Evolutionary conservation across 2,329 filamentous ascomycete species (phyloP).

Genomic region (Penicillium hordei): DNA sequence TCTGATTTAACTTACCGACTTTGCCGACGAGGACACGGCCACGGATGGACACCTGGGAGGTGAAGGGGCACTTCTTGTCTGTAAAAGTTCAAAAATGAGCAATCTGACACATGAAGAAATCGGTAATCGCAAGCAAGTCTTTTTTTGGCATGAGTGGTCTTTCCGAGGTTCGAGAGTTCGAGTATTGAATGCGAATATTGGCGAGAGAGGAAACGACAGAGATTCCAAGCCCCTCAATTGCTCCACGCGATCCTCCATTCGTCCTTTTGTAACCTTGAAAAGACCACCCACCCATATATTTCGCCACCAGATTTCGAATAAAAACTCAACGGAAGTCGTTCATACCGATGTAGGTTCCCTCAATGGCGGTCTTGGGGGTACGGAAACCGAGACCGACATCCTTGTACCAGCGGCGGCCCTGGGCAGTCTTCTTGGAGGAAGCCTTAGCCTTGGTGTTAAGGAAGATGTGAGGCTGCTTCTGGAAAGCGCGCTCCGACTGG

Average conservation of each 20-base stretch:
- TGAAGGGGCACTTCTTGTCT: slow-evolving; percentile 99
- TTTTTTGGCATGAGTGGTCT: slow-evolving; percentile 14
- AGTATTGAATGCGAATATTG: not conserved
- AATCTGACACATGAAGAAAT: slow-evolving; percentile 5
- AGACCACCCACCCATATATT: slow-evolving; percentile 21
- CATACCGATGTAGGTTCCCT: slow-evolving; percentile 98
- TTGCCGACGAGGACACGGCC: slow-evolving; percentile 99
- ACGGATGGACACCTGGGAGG: slow-evolving; percentile 97
- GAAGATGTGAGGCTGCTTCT: slow-evolving; percentile 99
- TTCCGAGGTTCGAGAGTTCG: slow-evolving; percentile 8
- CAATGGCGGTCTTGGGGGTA: slow-evolving; percentile 97
- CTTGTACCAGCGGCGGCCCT: slow-evolving; percentile 98
- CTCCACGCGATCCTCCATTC: slow-evolving; percentile 7
- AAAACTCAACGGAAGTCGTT: slow-evolving; percentile 40
- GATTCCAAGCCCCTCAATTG: slow-evolving; percentile 4
- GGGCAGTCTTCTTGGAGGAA: slow-evolving; percentile 76
- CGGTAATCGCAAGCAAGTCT: not conserved
- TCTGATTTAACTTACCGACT: slow-evolving; percentile 50
- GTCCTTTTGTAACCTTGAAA: slow-evolving; percentile 14
- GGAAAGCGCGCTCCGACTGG: slow-evolving; percentile 99
- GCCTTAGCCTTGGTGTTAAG: slow-evolving; percentile 92
- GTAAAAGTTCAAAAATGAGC: slow-evolving; percentile 31
- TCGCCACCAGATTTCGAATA: slow-evolving; percentile 16
- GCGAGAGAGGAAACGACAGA: not conserved
- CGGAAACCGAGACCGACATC: slow-evolving; percentile 99